Percentiles rank a stretch among this genome's conserved stretches.
phyloP scores from a whole-genome alignment of 768 basidiomycete species.

The Tephrocybe sp. region DNA sequence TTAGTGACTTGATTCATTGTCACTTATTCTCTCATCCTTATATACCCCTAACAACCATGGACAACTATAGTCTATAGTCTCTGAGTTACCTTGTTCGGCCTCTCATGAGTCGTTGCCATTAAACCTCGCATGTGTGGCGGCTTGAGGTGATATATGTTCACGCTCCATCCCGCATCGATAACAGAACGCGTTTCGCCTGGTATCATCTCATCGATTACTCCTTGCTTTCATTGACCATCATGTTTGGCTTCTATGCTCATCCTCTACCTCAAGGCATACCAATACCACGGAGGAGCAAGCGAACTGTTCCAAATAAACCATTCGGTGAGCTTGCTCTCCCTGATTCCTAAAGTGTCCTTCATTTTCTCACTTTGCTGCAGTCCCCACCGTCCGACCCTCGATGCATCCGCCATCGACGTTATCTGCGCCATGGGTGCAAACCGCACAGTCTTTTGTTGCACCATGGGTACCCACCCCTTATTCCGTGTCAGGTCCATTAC shows the following conservation, averaged over 20 bases:
- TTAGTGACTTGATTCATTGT: background rate
- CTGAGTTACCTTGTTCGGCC: constrained; percentile 4
- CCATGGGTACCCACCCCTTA: background rate
- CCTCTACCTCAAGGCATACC: constrained; percentile 10
- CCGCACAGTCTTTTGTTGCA: constrained; percentile 1
- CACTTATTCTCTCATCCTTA: background rate
- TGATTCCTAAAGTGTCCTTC: background rate
- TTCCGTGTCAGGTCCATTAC: background rate
- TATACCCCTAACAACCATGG: background rate
- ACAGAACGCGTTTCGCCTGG: background rate
- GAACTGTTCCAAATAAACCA: background rate
- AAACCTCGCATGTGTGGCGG: constrained; percentile 3
- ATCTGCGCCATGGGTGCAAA: constrained; percentile 8
- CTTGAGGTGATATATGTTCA: background rate
- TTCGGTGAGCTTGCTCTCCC: constrained; percentile 4
- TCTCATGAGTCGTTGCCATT: background rate
- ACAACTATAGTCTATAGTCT: constrained; percentile 1
- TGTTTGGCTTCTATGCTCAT: background rate
- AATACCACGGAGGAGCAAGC: constrained; percentile 8
- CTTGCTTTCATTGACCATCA: background rate
- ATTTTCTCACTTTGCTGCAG: constrained; percentile 1
- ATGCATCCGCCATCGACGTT: constrained; percentile 6
- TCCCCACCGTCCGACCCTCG: constrained; percentile 7
- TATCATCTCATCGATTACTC: background rate
- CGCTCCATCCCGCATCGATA: constrained; percentile 2